These are phyloP conservation scores for Mycosphaerella sp. DNA, from an alignment of 2,329 filamentous ascomycete genomes.

Conservation along the genomic window DNA sequence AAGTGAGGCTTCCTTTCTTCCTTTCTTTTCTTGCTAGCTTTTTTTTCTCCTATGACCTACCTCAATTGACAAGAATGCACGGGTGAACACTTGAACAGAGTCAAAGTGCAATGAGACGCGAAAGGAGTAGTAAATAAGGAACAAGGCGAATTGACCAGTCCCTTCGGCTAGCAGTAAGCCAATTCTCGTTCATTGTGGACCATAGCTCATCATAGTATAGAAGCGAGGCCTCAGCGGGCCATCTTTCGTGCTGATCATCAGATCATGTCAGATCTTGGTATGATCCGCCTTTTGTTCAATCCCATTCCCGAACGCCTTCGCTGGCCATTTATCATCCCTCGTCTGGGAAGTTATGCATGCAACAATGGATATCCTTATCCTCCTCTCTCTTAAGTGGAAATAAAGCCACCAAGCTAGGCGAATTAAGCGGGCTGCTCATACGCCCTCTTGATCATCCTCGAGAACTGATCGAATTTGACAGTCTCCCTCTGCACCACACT, in stretches of 20 bases:
- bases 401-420: too few species aligned
- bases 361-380: not conserved
- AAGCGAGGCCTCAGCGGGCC: not conserved
- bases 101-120: too few species aligned
- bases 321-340: not conserved
- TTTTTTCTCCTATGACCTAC: too few species aligned
- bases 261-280: not conserved
- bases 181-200: not conserved
- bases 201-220: not conserved
- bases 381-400: not conserved
- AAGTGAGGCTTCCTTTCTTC: too few species aligned
- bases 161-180: not conserved
- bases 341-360: not conserved
- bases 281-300: not conserved
- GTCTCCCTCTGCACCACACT: conserved; percentile 93
- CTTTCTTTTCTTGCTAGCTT: too few species aligned
- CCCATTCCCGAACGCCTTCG: not conserved
- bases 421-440: conserved; percentile 68
- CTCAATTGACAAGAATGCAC: too few species aligned
- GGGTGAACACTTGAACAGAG: too few species aligned
- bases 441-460: conserved; percentile 70
- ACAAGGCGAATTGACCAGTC: too few species aligned
- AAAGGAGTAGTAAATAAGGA: too few species aligned
- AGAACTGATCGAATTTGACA: conserved; percentile 83
- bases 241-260: not conserved